phyloP scores from a whole-genome alignment of 2,329 filamentous ascomycete species.

The Fusarium musae region DNA sequence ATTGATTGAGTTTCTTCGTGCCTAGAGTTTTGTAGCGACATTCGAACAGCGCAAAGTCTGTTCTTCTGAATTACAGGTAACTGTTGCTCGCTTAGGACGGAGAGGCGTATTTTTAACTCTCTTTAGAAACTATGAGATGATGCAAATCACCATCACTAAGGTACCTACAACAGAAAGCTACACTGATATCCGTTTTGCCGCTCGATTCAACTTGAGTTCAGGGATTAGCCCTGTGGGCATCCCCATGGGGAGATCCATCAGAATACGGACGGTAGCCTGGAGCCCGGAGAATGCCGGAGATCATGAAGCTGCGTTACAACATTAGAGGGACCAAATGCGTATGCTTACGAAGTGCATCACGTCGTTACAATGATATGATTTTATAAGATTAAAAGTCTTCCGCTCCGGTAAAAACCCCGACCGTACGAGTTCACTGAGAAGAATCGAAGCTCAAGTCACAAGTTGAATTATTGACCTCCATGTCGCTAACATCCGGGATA shows the following conservation, averaged over 20 bases:
- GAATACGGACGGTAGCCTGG: not conserved
- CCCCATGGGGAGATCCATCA: conserved; percentile 11
- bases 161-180: not conserved
- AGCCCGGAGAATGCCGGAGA: conserved; percentile 23
- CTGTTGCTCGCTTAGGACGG: not conserved
- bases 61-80: not conserved
- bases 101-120: not conserved
- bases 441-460: not conserved
- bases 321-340: not conserved
- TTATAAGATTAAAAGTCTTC: not conserved
- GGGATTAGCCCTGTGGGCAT: conserved; percentile 11
- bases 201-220: not conserved
- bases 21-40: not conserved
- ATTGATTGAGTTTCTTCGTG: too few species aligned
- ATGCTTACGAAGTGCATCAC: not conserved
- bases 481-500: conserved; percentile 31
- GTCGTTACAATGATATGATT: not conserved
- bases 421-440: not conserved
- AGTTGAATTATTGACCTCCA: conserved; percentile 30
- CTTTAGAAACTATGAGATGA: not conserved
- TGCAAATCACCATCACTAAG: not conserved
- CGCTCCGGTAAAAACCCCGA: not conserved
- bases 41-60: not conserved
- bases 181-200: not conserved
- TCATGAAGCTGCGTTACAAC: not conserved